Evolutionary conservation across 768 basidiomycete genomes (phyloP), one percentile per base, ranked within the genome.

Genomic region (Jaapia argillacea): DNA sequence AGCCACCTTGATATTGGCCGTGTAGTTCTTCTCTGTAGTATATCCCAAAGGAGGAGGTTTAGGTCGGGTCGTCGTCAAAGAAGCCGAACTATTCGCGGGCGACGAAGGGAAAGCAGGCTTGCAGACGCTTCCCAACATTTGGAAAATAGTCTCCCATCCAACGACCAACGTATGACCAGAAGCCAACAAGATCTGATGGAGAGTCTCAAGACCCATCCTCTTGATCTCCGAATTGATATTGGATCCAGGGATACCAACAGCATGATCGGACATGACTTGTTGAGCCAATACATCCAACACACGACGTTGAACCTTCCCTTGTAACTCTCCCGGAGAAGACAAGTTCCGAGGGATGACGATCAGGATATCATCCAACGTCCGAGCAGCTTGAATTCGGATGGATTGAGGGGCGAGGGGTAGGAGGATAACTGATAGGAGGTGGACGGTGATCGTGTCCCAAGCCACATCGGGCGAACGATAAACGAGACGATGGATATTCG

Each of bases 61-160:
- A 3, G 72, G 64, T 21, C 68, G 71, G 40, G 51, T 56, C 36
- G 60, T 51, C 42, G 54, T 63, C 36, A 48, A 58, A 3, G 75
- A 68, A 6, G 51, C 20, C 3, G 49, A 63, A 47, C 42, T n/a
- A 27, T 61, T 50, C 44, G 70, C 51, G 3, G 73, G 68, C 45
- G 76, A 70, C 35, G 60, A 51, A 3, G 69, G 68, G n/a, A 65
- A 59, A 31, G 67, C 60, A 1, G 82, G 71, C 40, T 74, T 75
- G 59, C 92, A 97, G 6, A 96, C 88, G 46, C 87, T 90, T 33
- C 79, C 78, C 4, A 99, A 69, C 75, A 97, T 92, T 50, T 82
- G 77, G 59, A 98, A 97, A 51, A 97, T 90, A 0, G 72, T 84
- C 51, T 85, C 82, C 94, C 94, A 99, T 0, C 96, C 94, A 12